Base-by-base conservation (phyloP, 345 rosid genomes). In the Theobroma cacao region DNA sequence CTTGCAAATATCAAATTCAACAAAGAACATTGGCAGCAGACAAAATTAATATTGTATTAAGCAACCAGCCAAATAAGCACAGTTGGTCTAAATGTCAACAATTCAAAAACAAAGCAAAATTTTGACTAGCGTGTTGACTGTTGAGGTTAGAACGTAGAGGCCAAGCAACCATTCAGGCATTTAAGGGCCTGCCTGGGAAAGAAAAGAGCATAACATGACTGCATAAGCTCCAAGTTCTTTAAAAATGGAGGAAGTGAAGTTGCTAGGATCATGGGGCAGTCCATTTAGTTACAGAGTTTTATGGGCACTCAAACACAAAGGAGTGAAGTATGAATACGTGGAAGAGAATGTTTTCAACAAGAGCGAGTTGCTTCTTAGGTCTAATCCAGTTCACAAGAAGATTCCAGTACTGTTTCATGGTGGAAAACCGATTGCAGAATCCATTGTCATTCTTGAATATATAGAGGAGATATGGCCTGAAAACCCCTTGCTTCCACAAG, bases 291-390 rank as follows among this genome's bases (percentile, higher is more conserved):
- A 80, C 74, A 78, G 87, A 56, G 78, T 81, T 28, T 68, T 79
- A 60, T 85, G 87, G 64, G 88, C 83, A 28, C 88, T 87, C 20
- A 74, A 74, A 68, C 81, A 76, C 66, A 87, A 87, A 34, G 87
- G 74, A 5, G 73, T 80, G 4, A 41, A 77, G 0, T 82, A 79
- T 50, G 84, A 87, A 33, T 82, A 82, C 11, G 28, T 80, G 48
- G 86, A 84, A 58, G 81, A 82, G 53, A 61, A 84, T 50, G 64
- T 83, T 38, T 34, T 1, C 9, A 78, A 84, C 79, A 87, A 85
- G 75, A 87, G 88, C 31, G 78, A 78, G 34, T 63, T 78, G 60
- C 84, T 85, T 68, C 82, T 87, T 11, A 68, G 30, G 38, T 77
- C 45, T 2, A 87, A 84, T 67, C 87, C 87, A 60, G 66, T 87